phyloP scores from a whole-genome alignment of 2,329 filamentous ascomycete genomes.

The Fusarium sulawesiense region DNA sequence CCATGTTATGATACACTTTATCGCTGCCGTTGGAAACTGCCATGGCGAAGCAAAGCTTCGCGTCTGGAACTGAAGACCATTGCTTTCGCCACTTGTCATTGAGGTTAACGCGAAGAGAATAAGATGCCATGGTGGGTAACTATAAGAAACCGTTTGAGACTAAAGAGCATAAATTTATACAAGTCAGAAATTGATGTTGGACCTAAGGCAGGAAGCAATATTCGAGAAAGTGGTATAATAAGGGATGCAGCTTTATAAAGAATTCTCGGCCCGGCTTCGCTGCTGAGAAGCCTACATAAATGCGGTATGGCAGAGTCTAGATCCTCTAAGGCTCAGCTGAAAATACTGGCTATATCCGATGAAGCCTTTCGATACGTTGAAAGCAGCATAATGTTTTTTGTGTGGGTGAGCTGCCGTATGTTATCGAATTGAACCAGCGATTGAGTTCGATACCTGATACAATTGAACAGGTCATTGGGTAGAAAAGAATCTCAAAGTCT shows the following conservation, averaged over 20 bases:
- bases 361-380: background rate
- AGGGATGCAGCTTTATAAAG: background rate
- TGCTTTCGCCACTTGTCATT: background rate
- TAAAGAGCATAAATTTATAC: background rate
- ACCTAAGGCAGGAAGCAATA: background rate
- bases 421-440: background rate
- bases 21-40: background rate
- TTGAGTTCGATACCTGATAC: background rate
- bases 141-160: rapidly evolving
- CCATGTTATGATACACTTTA: background rate
- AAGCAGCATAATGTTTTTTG: background rate
- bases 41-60: background rate
- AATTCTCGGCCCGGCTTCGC: background rate
- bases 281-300: background rate
- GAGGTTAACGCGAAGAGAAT: background rate
- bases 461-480: background rate
- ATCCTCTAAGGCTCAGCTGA: background rate
- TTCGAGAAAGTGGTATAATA: background rate
- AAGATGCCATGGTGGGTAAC: background rate
- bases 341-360: background rate
- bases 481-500: background rate
- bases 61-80: background rate
- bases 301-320: rapidly evolving
- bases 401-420: background rate
- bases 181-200: background rate